phyloP scores from a whole-genome alignment of 2,329 filamentous ascomycete species.

The Atkinsonella hypoxylon region DNA sequence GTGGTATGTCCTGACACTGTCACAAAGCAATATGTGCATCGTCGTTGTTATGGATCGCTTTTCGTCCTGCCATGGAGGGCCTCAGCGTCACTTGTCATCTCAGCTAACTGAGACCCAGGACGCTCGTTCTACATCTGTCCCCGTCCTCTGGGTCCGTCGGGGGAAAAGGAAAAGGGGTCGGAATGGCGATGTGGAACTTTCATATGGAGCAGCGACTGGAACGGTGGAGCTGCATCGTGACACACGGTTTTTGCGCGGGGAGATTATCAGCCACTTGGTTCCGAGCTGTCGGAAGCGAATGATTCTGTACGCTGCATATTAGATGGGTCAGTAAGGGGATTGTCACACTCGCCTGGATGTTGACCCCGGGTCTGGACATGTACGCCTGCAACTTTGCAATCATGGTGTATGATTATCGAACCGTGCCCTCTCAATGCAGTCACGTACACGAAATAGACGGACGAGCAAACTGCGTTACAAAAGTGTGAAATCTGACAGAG shows the following conservation, averaged over 20 bases:
- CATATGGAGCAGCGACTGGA: conserved; percentile 55
- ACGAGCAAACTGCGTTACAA: too few species aligned
- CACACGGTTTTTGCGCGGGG: background rate
- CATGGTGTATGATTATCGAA: too few species aligned
- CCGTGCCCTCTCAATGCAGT: too few species aligned
- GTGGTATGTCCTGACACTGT: conserved; percentile 41
- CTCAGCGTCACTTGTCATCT: background rate
- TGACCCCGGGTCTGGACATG: too few species aligned
- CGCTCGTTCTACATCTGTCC: conserved; percentile 53
- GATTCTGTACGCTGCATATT: too few species aligned
- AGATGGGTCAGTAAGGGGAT: too few species aligned
- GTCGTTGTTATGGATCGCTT: background rate
- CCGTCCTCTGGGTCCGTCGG: conserved; percentile 71
- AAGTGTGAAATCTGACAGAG: too few species aligned
- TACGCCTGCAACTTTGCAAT: too few species aligned
- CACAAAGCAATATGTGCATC: too few species aligned
- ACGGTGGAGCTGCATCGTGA: conserved; percentile 10
- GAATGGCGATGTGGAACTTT: conserved; percentile 86
- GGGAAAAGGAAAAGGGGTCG: conserved; percentile 70
- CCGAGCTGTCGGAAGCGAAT: background rate
- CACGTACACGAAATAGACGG: too few species aligned
- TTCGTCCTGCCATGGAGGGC: background rate
- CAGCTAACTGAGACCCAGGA: conserved; percentile 24
- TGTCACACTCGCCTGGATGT: too few species aligned
- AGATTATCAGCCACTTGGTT: background rate